These are phyloP conservation scores for Daldinia vernicosa DNA, from an alignment of 495 filamentous ascomycete species.

Conservation along the genomic window DNA sequence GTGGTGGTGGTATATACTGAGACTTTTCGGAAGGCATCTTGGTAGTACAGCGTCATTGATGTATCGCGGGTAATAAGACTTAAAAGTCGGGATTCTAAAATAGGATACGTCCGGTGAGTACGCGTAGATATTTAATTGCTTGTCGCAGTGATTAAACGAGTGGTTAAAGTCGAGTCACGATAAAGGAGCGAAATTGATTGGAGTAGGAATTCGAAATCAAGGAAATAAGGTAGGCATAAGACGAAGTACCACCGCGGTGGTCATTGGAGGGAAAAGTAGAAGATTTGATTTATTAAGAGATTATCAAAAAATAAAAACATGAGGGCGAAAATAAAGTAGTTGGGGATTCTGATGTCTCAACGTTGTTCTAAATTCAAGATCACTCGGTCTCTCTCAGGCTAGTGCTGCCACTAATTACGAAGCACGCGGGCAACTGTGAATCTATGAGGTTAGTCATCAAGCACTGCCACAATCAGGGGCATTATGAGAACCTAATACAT, in stretches of 20 bases:
- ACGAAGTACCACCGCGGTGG: conserved; percentile 21
- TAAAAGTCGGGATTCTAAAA: conserved; percentile 10
- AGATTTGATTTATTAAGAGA: conserved; percentile 7
- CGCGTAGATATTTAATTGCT: conserved; percentile 27
- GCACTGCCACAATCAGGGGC: conserved; percentile 47
- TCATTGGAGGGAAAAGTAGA: conserved; percentile 25
- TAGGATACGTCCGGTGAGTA: conserved; percentile 7
- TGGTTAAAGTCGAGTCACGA: conserved; percentile 23
- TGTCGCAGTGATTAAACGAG: conserved; percentile 27
- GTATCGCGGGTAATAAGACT: background rate
- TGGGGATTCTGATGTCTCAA: conserved; percentile 15
- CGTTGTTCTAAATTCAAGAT: conserved; percentile 6
- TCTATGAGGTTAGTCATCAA: conserved; percentile 22
- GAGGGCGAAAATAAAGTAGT: conserved; percentile 16
- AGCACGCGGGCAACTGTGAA: conserved; percentile 12
- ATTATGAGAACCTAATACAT: background rate
- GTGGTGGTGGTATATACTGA: conserved; percentile 70
- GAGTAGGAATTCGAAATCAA: conserved; percentile 22
- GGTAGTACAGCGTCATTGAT: conserved; percentile 39
- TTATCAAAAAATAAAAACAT: conserved; percentile 16
- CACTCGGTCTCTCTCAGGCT: background rate
- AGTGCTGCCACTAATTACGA: conserved; percentile 11
- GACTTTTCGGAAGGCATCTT: conserved; percentile 57
- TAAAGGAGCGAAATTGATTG: conserved; percentile 33
- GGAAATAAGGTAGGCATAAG: conserved; percentile 21